These are phyloP conservation scores for Beauveria rudraprayagi DNA, from an alignment of 2,329 filamentous ascomycete species.

Conservation along the genomic window DNA sequence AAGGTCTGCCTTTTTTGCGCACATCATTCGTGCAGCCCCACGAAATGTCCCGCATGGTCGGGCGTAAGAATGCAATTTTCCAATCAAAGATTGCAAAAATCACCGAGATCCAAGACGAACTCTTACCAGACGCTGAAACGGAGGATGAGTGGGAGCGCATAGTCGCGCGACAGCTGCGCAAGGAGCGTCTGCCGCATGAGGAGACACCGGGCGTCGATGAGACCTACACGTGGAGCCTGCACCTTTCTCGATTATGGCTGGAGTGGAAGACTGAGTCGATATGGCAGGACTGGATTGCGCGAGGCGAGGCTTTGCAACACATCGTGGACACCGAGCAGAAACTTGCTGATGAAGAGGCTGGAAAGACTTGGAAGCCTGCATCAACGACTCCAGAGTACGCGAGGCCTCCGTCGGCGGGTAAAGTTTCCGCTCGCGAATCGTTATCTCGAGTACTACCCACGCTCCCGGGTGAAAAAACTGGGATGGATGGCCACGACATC, in stretches of 20 bases:
- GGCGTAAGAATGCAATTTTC: constrained; percentile 39
- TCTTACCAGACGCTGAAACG: constrained; percentile 19
- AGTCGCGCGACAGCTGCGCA: constrained; percentile 22
- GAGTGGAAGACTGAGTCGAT: constrained; percentile 23
- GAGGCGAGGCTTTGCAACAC: constrained; percentile 31
- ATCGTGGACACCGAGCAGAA: constrained; percentile 32
- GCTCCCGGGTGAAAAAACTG: not conserved
- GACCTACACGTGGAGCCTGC: constrained; percentile 24
- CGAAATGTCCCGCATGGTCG: constrained; percentile 49
- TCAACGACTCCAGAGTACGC: not conserved
- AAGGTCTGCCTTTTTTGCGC: constrained; percentile 56
- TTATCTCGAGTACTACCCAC: not conserved
- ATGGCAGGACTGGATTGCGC: constrained; percentile 32
- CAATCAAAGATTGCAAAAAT: constrained; percentile 31
- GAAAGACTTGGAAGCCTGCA: not conserved
- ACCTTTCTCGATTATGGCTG: constrained; percentile 25
- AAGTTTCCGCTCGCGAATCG: not conserved
- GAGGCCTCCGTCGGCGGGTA: not conserved
- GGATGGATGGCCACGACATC: constrained; percentile 2
- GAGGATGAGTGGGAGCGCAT: constrained; percentile 44
- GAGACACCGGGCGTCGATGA: not conserved
- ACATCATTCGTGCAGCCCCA: constrained; percentile 56
- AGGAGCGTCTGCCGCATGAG: constrained; percentile 13
- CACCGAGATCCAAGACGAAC: constrained; percentile 31
- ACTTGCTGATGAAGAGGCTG: constrained; percentile 19